phyloP scores from a whole-genome alignment of 495 filamentous ascomycete genomes.

The Lepidopterella palustris region DNA sequence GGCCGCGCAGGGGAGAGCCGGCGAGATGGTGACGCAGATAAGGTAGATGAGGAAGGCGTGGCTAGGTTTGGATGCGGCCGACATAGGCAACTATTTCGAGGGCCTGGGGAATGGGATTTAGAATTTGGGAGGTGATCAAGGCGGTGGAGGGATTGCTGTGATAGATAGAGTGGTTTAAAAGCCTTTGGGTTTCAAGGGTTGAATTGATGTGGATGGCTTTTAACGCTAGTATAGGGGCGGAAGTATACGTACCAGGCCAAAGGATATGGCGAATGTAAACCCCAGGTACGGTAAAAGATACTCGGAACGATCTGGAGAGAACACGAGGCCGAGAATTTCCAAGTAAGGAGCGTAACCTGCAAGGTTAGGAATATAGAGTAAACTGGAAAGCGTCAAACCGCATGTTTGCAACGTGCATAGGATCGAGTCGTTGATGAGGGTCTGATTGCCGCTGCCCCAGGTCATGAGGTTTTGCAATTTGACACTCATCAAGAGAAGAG shows the following conservation, averaged over 20 bases:
- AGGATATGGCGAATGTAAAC: background rate
- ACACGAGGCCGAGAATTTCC: background rate
- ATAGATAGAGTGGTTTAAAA: too few relatives aligned
- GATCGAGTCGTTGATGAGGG: background rate
- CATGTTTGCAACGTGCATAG: background rate
- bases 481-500: too few relatives aligned
- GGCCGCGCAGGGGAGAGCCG: background rate
- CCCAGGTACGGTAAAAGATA: background rate
- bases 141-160: too few relatives aligned
- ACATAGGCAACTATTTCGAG: background rate
- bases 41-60: background rate
- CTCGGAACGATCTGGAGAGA: background rate
- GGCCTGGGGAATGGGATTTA: background rate
- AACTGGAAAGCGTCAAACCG: background rate
- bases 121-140: background rate
- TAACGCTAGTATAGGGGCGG: background rate
- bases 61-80: background rate
- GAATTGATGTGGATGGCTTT: background rate
- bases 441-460: background rate
- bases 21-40: background rate
- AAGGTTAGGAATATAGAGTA: background rate
- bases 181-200: background rate
- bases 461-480: too few relatives aligned
- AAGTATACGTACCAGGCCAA: background rate
- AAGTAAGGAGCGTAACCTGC: background rate